phyloP scores from a whole-genome alignment of 805 yeast genomes.

The Sugiyamaella lignohabitans region DNA sequence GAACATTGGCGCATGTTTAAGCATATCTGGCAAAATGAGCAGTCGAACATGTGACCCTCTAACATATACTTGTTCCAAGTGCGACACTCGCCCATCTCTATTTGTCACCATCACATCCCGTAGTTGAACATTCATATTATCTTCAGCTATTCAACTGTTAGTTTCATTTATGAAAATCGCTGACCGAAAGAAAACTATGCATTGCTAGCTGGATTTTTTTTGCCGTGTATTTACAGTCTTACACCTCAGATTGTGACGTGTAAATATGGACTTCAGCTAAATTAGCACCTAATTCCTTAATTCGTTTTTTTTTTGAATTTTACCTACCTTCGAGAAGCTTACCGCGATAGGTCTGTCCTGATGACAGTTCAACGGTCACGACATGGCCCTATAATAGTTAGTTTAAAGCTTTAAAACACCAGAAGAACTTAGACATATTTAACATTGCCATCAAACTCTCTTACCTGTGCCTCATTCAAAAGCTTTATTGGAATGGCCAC shows the following conservation, averaged over 20 bases:
- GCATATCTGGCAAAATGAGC: constrained; percentile 80
- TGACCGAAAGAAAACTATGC: background rate
- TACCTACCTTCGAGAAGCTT: constrained; percentile 59
- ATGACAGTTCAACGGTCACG: constrained; percentile 71
- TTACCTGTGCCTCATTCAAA: constrained; percentile 69
- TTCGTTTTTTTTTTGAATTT: too few species aligned
- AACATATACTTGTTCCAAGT: constrained; percentile 77
- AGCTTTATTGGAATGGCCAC: constrained; percentile 80
- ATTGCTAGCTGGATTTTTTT: constrained; percentile 6
- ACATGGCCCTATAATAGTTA: constrained; percentile 74
- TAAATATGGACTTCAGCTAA: too few species aligned
- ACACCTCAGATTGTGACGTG: background rate
- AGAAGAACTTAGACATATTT: too few species aligned
- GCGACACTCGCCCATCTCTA: constrained; percentile 65
- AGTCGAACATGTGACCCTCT: constrained; percentile 88
- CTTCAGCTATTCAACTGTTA: constrained; percentile 56
- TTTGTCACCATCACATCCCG: constrained; percentile 75
- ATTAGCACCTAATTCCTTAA: too few species aligned
- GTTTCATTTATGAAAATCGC: background rate
- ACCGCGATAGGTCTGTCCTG: constrained; percentile 87
- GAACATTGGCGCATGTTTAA: constrained; percentile 85
- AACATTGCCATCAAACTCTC: too few species aligned
- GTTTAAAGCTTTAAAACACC: too few species aligned
- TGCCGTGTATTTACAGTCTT: background rate
- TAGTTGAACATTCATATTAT: constrained; percentile 87